phyloP scores from a whole-genome alignment of 805 yeast genomes.

The Lachancea dasiensis region DNA sequence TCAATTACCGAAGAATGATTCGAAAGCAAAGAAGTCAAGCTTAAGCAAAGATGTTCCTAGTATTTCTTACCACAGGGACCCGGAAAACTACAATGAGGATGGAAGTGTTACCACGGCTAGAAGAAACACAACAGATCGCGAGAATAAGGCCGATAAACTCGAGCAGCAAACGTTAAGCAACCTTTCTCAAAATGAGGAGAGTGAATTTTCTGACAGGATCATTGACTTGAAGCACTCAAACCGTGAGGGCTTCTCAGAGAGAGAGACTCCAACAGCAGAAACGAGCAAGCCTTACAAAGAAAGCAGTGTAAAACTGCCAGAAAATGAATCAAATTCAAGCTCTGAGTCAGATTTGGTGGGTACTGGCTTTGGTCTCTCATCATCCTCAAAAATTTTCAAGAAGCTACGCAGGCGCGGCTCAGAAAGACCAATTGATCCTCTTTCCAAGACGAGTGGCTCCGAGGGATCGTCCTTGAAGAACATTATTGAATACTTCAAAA shows the following conservation, averaged over 20 bases:
- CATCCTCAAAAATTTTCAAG: slow-evolving; percentile 25
- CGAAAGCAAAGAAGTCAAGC: slow-evolving; percentile 16
- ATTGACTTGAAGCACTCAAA: slow-evolving; percentile 2
- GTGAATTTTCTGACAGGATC: slow-evolving; percentile 11
- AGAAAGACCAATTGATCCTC: slow-evolving; percentile 30
- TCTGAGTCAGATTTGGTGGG: slow-evolving; percentile 24
- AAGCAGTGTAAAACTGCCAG: background rate
- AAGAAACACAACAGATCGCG: slow-evolving; percentile 8
- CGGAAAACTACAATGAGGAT: background rate
- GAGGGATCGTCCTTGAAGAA: slow-evolving; percentile 5
- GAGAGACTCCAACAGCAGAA: background rate
- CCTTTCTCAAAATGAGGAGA: slow-evolving; percentile 10
- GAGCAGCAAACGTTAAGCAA: slow-evolving; percentile 12
- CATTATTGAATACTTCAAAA: slow-evolving; percentile 2
- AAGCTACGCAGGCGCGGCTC: slow-evolving; percentile 22
- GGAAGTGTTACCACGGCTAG: slow-evolving; percentile 4
- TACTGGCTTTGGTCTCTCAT: slow-evolving; percentile 26
- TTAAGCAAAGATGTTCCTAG: slow-evolving; percentile 20
- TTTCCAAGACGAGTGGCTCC: slow-evolving; percentile 11
- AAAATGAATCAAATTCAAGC: slow-evolving; percentile 15
- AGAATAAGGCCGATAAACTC: slow-evolving; percentile 12
- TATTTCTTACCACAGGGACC: background rate
- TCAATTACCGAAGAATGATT: slow-evolving; percentile 5
- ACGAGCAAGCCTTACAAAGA: background rate
- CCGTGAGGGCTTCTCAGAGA: background rate